phyloP scores from a whole-genome alignment of 768 basidiomycete species.

The Chalciporus chontae region DNA sequence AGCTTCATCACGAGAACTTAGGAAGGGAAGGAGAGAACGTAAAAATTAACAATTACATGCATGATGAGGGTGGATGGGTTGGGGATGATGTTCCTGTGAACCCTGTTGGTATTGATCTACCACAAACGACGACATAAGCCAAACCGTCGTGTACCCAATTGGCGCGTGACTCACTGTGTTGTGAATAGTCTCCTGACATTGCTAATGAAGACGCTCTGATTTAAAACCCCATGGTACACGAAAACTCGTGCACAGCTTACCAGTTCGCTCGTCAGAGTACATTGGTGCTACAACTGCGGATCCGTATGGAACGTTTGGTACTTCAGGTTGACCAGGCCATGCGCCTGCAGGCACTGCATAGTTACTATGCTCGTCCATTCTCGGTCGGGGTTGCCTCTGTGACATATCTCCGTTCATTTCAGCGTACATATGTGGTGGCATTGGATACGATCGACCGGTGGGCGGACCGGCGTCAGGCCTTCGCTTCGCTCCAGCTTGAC shows the following conservation, averaged over 20 bases:
- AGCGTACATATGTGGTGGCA: conserved; percentile 32
- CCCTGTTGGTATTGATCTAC: conserved; percentile 32
- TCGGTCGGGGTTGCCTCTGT: conserved; percentile 23
- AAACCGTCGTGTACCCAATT: conserved; percentile 3
- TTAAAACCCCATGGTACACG: conserved; percentile 12
- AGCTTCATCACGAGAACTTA: conserved; percentile 32
- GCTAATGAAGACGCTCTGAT: conserved; percentile 28
- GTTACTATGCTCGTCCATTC: conserved; percentile 30
- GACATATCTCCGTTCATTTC: conserved; percentile 34
- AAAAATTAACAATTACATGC: conserved; percentile 31
- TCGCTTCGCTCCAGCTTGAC: conserved; percentile 34
- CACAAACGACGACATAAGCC: conserved; percentile 15
- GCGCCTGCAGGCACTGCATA: conserved; percentile 28
- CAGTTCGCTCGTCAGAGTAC: conserved; percentile 57
- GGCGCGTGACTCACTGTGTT: conserved; percentile 38
- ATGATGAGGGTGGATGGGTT: conserved; percentile 27
- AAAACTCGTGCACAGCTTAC: conserved; percentile 33
- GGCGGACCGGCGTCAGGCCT: conserved; percentile 32
- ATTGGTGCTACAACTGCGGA: conserved; percentile 43
- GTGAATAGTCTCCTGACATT: conserved; percentile 41
- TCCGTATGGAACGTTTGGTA: conserved; percentile 37
- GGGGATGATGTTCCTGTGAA: conserved; percentile 33
- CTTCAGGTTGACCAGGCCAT: conserved; percentile 35
- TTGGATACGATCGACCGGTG: conserved; percentile 33
- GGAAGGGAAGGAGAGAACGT: conserved; percentile 17